phyloP scores from a whole-genome alignment of 306 rosid species.

The Gillenia trifoliata region DNA sequence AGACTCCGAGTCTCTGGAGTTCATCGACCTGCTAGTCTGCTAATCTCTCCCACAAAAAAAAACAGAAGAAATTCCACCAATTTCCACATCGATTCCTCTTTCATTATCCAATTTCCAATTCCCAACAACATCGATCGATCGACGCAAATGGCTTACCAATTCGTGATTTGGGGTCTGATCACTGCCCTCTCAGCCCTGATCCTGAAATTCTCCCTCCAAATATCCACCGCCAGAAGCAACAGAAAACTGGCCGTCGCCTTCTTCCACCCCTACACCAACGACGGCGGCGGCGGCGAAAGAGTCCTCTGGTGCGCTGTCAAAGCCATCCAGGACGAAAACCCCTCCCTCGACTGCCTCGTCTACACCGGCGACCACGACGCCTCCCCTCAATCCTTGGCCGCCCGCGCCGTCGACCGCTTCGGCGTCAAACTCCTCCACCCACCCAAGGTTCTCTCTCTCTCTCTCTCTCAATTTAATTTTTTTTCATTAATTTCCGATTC shows the following conservation, averaged over 20 bases:
- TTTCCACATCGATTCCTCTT: background rate
- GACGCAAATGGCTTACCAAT: slow-evolving; percentile 26
- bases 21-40: background rate
- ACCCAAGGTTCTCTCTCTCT: slow-evolving; percentile 40
- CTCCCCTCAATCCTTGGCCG: slow-evolving; percentile 55
- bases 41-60: background rate
- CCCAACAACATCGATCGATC: background rate
- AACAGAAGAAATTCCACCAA: background rate
- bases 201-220: slow-evolving; percentile 21
- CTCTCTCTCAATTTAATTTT: background rate
- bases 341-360: slow-evolving; percentile 51
- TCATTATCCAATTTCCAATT: background rate
- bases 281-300: slow-evolving; percentile 90
- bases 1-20: background rate
- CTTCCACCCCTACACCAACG: slow-evolving; percentile 95
- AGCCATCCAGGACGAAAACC: slow-evolving; percentile 66
- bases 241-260: slow-evolving; percentile 66
- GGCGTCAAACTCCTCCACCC: slow-evolving; percentile 59
- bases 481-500: background rate
- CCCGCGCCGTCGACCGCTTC: slow-evolving; percentile 70
- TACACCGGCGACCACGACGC: slow-evolving; percentile 94
- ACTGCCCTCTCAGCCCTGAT: slow-evolving; percentile 21
- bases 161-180: slow-evolving; percentile 32
- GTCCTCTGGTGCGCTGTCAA: slow-evolving; percentile 92
- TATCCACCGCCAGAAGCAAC: slow-evolving; percentile 33